Percentiles rank a stretch among this genome's conserved stretches.
phyloP scores from a whole-genome alignment of 78 protist genomes.

The Trichosphaerium sp. region DNA sequence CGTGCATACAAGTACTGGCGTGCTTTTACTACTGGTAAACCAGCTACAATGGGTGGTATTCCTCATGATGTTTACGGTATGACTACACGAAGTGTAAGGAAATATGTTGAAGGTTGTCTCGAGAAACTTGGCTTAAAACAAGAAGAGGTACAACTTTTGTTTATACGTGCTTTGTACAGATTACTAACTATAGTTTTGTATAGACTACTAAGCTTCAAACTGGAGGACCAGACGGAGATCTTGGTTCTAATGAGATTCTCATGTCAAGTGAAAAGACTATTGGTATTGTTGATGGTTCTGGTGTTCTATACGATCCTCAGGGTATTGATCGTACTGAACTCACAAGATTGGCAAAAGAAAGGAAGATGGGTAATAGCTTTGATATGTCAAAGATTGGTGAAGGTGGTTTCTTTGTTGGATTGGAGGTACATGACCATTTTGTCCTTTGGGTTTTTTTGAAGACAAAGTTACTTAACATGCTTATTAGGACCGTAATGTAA shows the following conservation, averaged over 20 bases:
- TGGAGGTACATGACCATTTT: too few species aligned
- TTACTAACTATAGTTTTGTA: too few species aligned
- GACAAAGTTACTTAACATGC: too few species aligned
- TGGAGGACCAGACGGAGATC: constrained; percentile 91
- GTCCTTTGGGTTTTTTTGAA: too few species aligned
- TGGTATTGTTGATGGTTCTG: constrained; percentile 74
- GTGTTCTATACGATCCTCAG: constrained; percentile 62
- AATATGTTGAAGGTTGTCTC: constrained; percentile 62
- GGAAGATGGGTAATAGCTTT: constrained; percentile 40
- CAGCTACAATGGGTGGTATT: constrained; percentile 66
- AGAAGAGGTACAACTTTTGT: constrained; percentile 30
- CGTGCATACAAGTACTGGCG: constrained; percentile 26
- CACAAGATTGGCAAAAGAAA: constrained; percentile 45
- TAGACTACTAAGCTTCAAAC: constrained; percentile 76
- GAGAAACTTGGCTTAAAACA: constrained; percentile 16
- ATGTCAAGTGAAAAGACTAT: constrained; percentile 34
- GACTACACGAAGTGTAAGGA: constrained; percentile 76
- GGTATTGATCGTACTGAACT: constrained; percentile 56
- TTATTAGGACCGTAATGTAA: constrained; percentile 19
- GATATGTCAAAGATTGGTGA: constrained; percentile 12
- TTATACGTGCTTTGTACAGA: too few species aligned
- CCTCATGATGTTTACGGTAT: constrained; percentile 89
- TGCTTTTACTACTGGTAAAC: constrained; percentile 53
- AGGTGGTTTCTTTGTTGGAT: constrained; percentile 34
- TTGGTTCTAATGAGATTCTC: constrained; percentile 74